A percentile compares a stretch with the other conserved stretches of the same genome.
Evolutionary conservation across 2,329 filamentous ascomycete species (phyloP).

Genomic region (Pyrenophora teres): DNA sequence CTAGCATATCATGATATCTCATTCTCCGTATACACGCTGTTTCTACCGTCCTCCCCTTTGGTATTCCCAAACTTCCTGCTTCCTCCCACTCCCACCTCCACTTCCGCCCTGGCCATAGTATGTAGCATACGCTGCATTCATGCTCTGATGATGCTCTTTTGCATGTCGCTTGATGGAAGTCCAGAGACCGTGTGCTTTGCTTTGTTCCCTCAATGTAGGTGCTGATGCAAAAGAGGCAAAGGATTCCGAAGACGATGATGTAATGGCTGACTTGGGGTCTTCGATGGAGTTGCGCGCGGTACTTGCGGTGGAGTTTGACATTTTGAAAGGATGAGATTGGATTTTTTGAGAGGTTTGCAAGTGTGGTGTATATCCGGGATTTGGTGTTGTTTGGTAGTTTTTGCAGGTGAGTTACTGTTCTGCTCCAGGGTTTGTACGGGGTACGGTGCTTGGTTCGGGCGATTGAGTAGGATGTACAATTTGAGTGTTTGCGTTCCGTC

Average conservation of each 20-base stretch:
- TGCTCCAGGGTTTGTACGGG: too few species aligned
- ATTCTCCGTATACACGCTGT: not conserved
- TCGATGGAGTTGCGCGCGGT: conserved; percentile 28
- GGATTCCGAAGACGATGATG: conserved; percentile 6
- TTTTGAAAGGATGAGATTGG: not conserved
- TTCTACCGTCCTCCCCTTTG: conserved; percentile 11
- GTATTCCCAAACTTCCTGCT: conserved; percentile 26
- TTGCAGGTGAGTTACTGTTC: too few species aligned
- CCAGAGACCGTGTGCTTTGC: conserved; percentile 18
- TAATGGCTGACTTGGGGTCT: conserved; percentile 13
- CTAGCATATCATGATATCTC: not conserved
- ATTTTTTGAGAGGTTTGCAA: not conserved
- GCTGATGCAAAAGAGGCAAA: conserved; percentile 1
- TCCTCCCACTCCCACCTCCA: not conserved
- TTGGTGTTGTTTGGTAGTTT: too few species aligned
- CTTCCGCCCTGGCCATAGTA: conserved; percentile 26
- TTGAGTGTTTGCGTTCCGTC: not conserved
- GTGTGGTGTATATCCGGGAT: not conserved
- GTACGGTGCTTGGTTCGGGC: not conserved
- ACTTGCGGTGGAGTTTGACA: conserved; percentile 20
- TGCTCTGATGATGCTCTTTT: conserved; percentile 28
- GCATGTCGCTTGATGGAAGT: conserved; percentile 22
- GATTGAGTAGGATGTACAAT: too few species aligned
- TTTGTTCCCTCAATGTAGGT: not conserved
- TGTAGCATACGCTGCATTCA: conserved; percentile 25